Percentiles rank a stretch among this genome's conserved stretches.
These are phyloP conservation scores for Tubosaeta sp. DNA, from an alignment of 768 basidiomycete genomes.

Conservation along the genomic window DNA sequence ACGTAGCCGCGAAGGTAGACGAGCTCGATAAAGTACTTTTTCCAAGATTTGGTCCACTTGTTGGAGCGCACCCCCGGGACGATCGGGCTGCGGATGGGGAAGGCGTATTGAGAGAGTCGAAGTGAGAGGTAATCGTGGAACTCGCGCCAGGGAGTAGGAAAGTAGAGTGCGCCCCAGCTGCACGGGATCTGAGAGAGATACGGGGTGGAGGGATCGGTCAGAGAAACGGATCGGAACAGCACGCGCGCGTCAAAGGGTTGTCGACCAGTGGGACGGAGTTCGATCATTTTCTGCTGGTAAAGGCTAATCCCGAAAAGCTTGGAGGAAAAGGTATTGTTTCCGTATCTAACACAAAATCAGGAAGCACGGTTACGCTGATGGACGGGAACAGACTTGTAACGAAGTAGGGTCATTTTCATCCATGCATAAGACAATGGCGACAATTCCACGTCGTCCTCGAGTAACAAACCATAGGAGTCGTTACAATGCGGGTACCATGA, in stretches of 20 bases:
- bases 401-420: conserved; percentile 74
- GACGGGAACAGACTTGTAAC: conserved; percentile 52
- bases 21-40: conserved; percentile 85
- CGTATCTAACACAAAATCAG: conserved; percentile 46
- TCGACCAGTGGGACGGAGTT: conserved; percentile 65
- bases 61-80: conserved; percentile 79
- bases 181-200: conserved; percentile 87
- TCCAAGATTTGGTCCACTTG: conserved; percentile 80
- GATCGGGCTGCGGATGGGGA: conserved; percentile 39
- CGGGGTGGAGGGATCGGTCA: conserved; percentile 51
- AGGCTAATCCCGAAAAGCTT: conserved; percentile 76
- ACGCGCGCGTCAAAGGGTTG: conserved; percentile 61
- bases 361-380: neutral
- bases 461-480: conserved; percentile 70
- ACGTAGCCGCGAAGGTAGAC: conserved; percentile 76
- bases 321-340: conserved; percentile 37
- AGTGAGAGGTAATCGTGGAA: conserved; percentile 73
- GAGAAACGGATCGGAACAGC: conserved; percentile 44
- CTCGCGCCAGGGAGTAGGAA: conserved; percentile 84
- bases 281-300: conserved; percentile 82
- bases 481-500: conserved; percentile 81
- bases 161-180: conserved; percentile 91
- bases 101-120: conserved; percentile 53
- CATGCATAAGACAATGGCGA: conserved; percentile 85
- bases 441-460: conserved; percentile 85